Evolutionary conservation across 208 protist genomes (phyloP), one percentile per base, ranked within the genome.

Genomic region (Lotmaria passim): DNA sequence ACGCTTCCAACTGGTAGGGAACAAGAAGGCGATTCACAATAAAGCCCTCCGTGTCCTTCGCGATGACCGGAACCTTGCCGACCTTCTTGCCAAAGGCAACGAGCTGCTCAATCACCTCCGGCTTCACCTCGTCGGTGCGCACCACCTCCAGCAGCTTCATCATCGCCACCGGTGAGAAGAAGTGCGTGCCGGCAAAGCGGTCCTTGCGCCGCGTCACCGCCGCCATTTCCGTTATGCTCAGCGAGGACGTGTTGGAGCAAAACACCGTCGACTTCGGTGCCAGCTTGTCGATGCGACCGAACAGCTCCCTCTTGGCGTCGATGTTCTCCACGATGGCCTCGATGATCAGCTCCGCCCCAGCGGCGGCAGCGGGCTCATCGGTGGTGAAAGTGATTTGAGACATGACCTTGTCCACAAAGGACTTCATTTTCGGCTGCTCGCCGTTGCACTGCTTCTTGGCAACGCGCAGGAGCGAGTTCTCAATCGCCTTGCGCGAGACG

Each of bases 81-180:
- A 96, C 52, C 28, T 66, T 75, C 51, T 84, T 78, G 48, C 69
- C 47, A 50, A 82, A 93, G 34, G 80, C 76, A 14, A 75, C 36
- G 0, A 96, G 73, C 38, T 83, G 50, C 21, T 85, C 44, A 14
- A 87, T 53, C 39, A 89, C 87, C 17, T 66, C 85, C 6, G 82
- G 55, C 26, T 62, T 77, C 30, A 88, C 87, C 34, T 86, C 66
- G 39, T 79, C 75, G 12, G 83, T 83, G 14, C 79, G 77, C 43
- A 97, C 79, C 34, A 97, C 87, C 75, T 98, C 94, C 56, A 96
- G 81, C 28, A 98, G 81, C 81, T 93, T 91, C 90, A 98, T 96
- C 81, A 94, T 83, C 17, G 83, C 75, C 31, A 98, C 94, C 0
- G 94, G 94, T 23, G 88, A 94, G 80, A 98, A 97, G 68, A 97